Evolutionary conservation across 1,284 basidiomycete species (phyloP).

Genomic region (Lentinula novae-zelandiae): DNA sequence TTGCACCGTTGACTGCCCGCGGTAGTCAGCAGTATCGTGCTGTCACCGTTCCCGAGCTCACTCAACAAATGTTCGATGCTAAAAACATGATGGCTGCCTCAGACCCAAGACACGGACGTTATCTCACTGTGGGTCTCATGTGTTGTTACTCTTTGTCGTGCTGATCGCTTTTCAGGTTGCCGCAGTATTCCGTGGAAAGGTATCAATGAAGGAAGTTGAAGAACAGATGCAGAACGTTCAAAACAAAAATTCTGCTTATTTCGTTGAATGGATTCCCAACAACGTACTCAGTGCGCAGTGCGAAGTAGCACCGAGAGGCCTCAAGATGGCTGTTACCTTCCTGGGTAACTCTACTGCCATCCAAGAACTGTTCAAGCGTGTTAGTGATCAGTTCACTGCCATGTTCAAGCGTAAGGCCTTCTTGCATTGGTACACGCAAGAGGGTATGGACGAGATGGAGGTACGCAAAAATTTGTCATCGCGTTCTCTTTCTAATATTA

Average conservation of each 20-base stretch:
- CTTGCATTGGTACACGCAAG: constrained; percentile 98
- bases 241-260: constrained; percentile 96
- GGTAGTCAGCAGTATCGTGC: constrained; percentile 94
- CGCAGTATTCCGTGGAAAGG: constrained; percentile 97
- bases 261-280: constrained; percentile 99
- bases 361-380: constrained; percentile 97
- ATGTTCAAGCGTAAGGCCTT: constrained; percentile 99
- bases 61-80: constrained; percentile 97
- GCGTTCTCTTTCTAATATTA: background rate
- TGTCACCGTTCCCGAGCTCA: constrained; percentile 93
- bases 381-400: constrained; percentile 95
- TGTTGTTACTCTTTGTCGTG: background rate
- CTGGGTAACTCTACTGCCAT: constrained; percentile 97
- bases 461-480: constrained; percentile 32
- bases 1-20: constrained; percentile 91
- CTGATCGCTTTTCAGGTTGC: constrained; percentile 60
- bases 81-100: constrained; percentile 99
- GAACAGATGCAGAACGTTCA: constrained; percentile 98
- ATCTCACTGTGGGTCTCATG: constrained; percentile 69
- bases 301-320: constrained; percentile 89
- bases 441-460: constrained; percentile 99
- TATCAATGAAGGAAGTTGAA: constrained; percentile 99
- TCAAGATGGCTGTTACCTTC: constrained; percentile 97
- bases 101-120: constrained; percentile 92
- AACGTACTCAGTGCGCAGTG: constrained; percentile 96